phyloP scores from a whole-genome alignment of 192 early-diverging fungal species.

The Entomortierella beljakovae region DNA sequence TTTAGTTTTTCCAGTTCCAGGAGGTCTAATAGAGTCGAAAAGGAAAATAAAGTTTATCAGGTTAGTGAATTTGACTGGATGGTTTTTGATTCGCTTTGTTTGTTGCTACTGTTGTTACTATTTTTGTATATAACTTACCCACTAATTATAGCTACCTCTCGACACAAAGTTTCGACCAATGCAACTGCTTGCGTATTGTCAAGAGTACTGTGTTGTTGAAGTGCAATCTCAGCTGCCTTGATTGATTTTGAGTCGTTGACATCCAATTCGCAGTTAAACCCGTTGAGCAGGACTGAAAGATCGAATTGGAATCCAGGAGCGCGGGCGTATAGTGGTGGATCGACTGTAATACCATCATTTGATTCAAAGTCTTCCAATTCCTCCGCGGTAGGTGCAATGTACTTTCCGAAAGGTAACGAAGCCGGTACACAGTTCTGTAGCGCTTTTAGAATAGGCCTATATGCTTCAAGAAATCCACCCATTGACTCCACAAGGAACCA shows the following conservation, averaged over 20 bases:
- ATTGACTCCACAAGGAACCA: conserved; percentile 56
- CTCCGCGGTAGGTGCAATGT: conserved; percentile 38
- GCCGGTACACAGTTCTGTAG: conserved; percentile 42
- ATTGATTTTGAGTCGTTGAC: conserved; percentile 4
- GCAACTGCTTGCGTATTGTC: conserved; percentile 65
- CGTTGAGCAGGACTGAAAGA: conserved; percentile 34
- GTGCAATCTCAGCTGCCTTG: not conserved
- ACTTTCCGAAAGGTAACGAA: conserved; percentile 51
- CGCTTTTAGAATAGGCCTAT: conserved; percentile 48
- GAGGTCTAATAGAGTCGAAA: conserved; percentile 45
- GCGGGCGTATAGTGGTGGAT: conserved; percentile 52
- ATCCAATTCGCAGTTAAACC: conserved; percentile 4
- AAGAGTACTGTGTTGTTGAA: conserved; percentile 38
- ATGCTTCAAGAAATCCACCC: conserved; percentile 50
- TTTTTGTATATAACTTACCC: conserved; percentile 40
- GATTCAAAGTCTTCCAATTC: not conserved
- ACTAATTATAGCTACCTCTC: conserved; percentile 67
- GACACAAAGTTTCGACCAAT: conserved; percentile 58
- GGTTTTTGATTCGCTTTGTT: too few relatives aligned
- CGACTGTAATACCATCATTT: conserved; percentile 1
- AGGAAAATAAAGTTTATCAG: not conserved
- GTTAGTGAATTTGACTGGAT: not conserved
- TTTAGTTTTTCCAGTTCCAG: conserved; percentile 64
- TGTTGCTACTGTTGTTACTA: too few relatives aligned
- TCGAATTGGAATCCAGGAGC: conserved; percentile 49